Percentiles rank a stretch among this genome's conserved stretches.
These are phyloP conservation scores for Fragaria nilgerrensis DNA, from an alignment of 306 rosid species.

Conservation along the genomic window DNA sequence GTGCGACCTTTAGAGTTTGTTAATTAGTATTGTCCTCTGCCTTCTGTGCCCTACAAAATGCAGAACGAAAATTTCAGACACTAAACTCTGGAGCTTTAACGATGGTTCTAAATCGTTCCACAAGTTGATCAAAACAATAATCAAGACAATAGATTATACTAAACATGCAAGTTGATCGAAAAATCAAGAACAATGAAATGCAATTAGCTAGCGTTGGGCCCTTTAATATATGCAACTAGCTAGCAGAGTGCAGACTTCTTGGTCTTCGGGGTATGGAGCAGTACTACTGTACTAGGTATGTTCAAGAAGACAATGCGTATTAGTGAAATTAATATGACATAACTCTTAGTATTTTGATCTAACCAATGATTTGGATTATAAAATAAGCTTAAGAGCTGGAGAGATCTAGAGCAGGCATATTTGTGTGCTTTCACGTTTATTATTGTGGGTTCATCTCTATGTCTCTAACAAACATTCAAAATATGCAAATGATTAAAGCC, in stretches of 20 bases:
- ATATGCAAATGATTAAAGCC: too few species aligned
- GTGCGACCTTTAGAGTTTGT: not conserved
- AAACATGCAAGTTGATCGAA: not conserved
- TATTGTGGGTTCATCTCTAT: conserved; percentile 30
- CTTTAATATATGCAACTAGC: not conserved
- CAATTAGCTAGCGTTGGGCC: not conserved
- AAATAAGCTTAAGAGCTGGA: not conserved
- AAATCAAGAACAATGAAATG: not conserved
- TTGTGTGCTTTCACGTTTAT: conserved; percentile 48
- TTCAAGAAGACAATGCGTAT: not conserved
- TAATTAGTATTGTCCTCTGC: not conserved
- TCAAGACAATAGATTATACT: not conserved
- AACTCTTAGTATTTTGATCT: not conserved
- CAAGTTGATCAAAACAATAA: not conserved
- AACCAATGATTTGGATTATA: conserved; percentile 24
- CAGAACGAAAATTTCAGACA: not conserved
- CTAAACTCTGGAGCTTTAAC: not conserved
- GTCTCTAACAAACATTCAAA: conserved; percentile 18
- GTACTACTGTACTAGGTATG: not conserved
- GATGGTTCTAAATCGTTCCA: conserved; percentile 3
- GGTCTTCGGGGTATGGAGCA: not conserved
- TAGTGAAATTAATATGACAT: not conserved
- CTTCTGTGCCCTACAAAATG: not conserved
- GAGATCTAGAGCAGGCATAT: not conserved
- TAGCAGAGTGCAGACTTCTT: not conserved